These are phyloP conservation scores for Cryptococcus sp. DNA, from an alignment of 1,284 basidiomycete species.

Conservation along the genomic window DNA sequence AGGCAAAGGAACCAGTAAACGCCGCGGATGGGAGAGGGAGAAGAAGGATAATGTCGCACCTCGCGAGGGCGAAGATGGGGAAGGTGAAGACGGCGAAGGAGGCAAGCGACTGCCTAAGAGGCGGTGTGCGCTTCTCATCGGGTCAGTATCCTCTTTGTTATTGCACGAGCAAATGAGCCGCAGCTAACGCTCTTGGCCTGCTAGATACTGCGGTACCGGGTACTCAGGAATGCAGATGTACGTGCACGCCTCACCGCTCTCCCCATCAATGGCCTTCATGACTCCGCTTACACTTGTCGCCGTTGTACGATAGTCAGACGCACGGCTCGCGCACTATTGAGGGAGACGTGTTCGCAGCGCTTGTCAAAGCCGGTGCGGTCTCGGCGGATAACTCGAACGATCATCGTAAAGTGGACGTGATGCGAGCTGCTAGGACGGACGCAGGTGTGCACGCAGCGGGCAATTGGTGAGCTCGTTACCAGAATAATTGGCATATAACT, in stretches of 20 bases:
- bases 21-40: not conserved
- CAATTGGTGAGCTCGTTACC: slow-evolving; percentile 58
- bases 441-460: slow-evolving; percentile 97
- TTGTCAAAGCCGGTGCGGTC: slow-evolving; percentile 86
- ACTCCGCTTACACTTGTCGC: not conserved
- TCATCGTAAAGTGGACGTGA: slow-evolving; percentile 81
- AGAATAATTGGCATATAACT: slow-evolving; percentile 43
- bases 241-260: slow-evolving; percentile 47
- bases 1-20: slow-evolving; percentile 7
- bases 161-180: not conserved
- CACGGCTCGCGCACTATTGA: slow-evolving; percentile 76
- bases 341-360: slow-evolving; percentile 81
- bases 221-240: slow-evolving; percentile 97
- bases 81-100: slow-evolving; percentile 21
- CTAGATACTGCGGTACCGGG: slow-evolving; percentile 57
- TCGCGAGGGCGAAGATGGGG: slow-evolving; percentile 13
- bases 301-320: slow-evolving; percentile 33
- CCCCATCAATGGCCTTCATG: not conserved
- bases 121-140: slow-evolving; percentile 59
- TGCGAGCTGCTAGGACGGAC: slow-evolving; percentile 91
- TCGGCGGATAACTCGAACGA: slow-evolving; percentile 90
- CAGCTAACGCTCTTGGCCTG: slow-evolving; percentile 3
- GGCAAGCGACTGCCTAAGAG: slow-evolving; percentile 57
- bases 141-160: slow-evolving; percentile 43
- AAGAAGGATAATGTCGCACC: not conserved